Base-by-base conservation (phyloP, 371 early-diverging fungal genomes). In the Nematocida displodere region DNA sequence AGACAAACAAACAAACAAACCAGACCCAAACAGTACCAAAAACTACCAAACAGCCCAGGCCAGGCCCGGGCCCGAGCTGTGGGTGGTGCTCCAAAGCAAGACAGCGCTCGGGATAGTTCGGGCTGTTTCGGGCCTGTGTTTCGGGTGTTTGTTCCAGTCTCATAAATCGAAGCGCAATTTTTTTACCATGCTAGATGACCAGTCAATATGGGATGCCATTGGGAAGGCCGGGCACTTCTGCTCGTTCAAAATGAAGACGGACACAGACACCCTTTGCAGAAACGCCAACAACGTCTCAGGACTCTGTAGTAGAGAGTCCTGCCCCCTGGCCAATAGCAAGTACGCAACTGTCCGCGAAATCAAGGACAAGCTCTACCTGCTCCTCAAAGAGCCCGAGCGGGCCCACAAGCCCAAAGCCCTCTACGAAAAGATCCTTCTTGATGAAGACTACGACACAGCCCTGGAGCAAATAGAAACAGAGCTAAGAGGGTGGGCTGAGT, bases 261-360 rank as follows among this genome's bases (percentile, higher is more conserved):
- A 87, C 26, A 88, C 88, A 33, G 80, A 67, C 13, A 91, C 39
- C 1, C 55, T 98, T 75, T 97, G 98, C 86, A 89, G 92, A 79
- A 94, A 97, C 81, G 90, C 90, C 81, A 91, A 94, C 86, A 98
- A 97, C 84, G 90, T 95, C 5, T 93, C 97, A 5, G 99, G 98
- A 48, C 87, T 94, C 26, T 98, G 98, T 87, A 91, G 89, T 84
- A 87, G 92, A 42, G 89, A 89, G 79, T 90, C 92, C 8, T 98
- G 99, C 83, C 99, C 99, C 15, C 86, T 98, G 76, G 94, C 99
- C 58, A 98, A 97, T 86, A 88, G 89, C 59, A 88, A 90, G 78
- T 98, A 98, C 84, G 99, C 99, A 22, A 98, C 99, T 2, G 88
- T 98, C 40, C 89, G 94, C 79, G 95, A 94, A 80, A 84, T 86